These are phyloP conservation scores for Erodium texanum DNA, from an alignment of 441 rosid species.

Conservation along the genomic window DNA sequence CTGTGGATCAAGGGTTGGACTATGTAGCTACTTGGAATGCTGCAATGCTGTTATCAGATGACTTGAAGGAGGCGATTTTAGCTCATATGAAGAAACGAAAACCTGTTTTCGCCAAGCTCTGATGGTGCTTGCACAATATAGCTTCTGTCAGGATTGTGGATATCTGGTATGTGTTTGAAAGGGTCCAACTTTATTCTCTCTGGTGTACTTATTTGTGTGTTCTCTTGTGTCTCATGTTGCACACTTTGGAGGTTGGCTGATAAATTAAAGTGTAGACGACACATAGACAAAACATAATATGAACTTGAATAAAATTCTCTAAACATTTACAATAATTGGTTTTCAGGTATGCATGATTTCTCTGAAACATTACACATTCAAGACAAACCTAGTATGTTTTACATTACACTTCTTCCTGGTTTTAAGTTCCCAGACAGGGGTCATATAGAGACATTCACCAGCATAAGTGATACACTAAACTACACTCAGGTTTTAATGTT, in stretches of 20 bases:
- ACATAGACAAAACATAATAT: not conserved
- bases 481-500: no score
- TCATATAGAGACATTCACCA: not conserved
- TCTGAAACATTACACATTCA: not conserved
- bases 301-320: not conserved
- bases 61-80: slow-evolving; percentile 51
- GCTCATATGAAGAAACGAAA: slow-evolving; percentile 44
- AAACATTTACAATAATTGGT: not conserved
- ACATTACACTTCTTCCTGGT: no score
- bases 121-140: slow-evolving; percentile 14
- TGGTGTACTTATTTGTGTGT: no score
- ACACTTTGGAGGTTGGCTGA: not conserved
- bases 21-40: slow-evolving; percentile 88
- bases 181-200: not conserved
- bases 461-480: not conserved
- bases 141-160: not conserved
- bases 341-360: not conserved
- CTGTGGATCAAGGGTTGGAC: slow-evolving; percentile 69
- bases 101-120: slow-evolving; percentile 64
- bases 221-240: not conserved
- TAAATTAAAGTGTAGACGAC: not conserved
- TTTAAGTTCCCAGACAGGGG: not conserved
- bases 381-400: not conserved
- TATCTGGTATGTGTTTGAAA: slow-evolving; percentile 1
- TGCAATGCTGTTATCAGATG: slow-evolving; percentile 62